Percentiles rank a stretch among this genome's conserved stretches.
phyloP scores from a whole-genome alignment of 306 rosid genomes.

The Malus fusca region DNA sequence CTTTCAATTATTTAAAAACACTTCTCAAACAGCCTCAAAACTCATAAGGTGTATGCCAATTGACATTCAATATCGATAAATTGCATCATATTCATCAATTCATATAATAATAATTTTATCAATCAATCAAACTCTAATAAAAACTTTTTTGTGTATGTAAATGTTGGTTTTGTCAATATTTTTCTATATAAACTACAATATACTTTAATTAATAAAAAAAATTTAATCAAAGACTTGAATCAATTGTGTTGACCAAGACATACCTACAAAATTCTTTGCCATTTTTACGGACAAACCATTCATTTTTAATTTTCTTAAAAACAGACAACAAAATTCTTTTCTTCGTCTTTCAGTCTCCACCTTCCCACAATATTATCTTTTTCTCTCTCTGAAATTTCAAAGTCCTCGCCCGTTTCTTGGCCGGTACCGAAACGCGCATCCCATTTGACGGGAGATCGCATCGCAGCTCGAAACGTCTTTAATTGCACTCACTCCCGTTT shows the following conservation, averaged over 20 bases:
- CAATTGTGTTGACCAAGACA: too few species aligned
- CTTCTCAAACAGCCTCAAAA: fast-evolving
- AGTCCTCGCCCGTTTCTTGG: background rate
- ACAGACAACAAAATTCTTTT: background rate
- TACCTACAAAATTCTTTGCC: background rate
- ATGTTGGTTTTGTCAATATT: too few species aligned
- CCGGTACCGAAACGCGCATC: constrained; percentile 17
- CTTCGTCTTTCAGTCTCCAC: background rate
- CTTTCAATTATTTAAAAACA: too few species aligned
- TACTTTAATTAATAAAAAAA: too few species aligned
- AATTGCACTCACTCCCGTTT: background rate
- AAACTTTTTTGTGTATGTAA: too few species aligned
- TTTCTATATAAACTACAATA: too few species aligned
- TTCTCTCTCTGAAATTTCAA: background rate
- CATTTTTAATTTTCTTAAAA: background rate
- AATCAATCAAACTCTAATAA: too few species aligned
- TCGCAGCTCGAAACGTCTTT: background rate
- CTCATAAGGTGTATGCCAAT: too few species aligned
- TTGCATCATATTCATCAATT: too few species aligned
- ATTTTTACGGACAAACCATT: background rate
- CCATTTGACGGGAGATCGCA: constrained; percentile 17
- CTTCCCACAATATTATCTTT: background rate
- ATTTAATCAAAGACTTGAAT: too few species aligned
- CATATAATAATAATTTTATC: too few species aligned
- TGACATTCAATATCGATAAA: too few species aligned